Conservation (phyloP, 257 asterid genomes). For the Lycium ferocissimum region DNA sequence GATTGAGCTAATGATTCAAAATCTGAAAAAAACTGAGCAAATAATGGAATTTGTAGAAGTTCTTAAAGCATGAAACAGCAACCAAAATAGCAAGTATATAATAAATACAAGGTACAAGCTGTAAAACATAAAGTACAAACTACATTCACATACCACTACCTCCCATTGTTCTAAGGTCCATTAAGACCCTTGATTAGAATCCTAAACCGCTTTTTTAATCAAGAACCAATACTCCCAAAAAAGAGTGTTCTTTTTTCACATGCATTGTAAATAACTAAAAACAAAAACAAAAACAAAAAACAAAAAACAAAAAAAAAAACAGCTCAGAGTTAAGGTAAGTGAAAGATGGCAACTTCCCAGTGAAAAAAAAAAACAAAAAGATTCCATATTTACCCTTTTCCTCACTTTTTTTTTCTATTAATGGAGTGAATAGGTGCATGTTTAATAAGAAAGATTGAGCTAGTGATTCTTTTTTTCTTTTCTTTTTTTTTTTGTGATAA, state of each 20-base stretch:
- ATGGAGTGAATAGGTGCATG: neutral
- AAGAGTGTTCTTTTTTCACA: too few species aligned
- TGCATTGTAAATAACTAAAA: too few species aligned
- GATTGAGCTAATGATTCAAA: neutral
- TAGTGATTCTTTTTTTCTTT: too few species aligned
- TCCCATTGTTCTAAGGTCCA: neutral
- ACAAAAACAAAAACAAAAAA: too few species aligned
- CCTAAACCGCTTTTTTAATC: neutral
- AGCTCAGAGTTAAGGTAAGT: too few species aligned
- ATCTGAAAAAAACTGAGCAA: neutral
- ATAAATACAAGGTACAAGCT: neutral
- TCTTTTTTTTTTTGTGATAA: too few species aligned
- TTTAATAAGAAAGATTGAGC: too few species aligned
- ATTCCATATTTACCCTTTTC: neutral
- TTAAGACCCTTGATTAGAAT: neutral
- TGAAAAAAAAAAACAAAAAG: neutral
- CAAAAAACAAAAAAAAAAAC: too few species aligned
- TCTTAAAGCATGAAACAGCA: neutral
- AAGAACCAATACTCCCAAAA: neutral
- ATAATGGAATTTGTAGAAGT: neutral
- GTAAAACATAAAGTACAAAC: neutral
- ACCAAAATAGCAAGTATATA: neutral
- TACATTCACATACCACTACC: neutral
- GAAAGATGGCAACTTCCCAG: too few species aligned
- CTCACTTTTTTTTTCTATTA: neutral